Conservation (phyloP, 257 asterid genomes). For the Cordia subcordata region DNA sequence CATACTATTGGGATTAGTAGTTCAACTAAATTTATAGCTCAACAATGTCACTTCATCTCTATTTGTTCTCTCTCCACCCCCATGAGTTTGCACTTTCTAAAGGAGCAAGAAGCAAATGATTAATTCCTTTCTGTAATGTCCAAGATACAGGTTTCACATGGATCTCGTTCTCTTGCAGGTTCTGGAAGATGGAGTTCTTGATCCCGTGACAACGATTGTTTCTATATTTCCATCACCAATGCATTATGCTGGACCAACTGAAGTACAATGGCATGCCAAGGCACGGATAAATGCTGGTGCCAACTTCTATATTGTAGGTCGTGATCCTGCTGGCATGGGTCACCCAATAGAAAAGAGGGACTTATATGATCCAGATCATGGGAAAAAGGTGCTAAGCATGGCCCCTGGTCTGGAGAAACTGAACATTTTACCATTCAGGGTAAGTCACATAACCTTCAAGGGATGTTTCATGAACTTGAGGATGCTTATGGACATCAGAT, state of each 20-base stretch:
- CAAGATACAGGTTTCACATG: not conserved
- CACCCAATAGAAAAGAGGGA: slow-evolving; percentile 13
- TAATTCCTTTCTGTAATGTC: not conserved
- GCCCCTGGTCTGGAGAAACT: slow-evolving; percentile 13
- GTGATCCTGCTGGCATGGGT: slow-evolving; percentile 13
- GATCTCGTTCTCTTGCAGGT: not conserved
- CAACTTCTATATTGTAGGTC: slow-evolving; percentile 11
- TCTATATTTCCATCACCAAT: slow-evolving; percentile 15
- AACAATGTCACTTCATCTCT: too few species aligned
- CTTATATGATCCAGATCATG: slow-evolving; percentile 12
- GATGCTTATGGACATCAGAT: too few species aligned
- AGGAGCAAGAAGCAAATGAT: not conserved
- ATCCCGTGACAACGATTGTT: slow-evolving; percentile 11
- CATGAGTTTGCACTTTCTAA: not conserved
- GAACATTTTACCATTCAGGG: slow-evolving; percentile 13
- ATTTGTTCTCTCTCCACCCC: too few species aligned
- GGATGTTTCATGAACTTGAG: not conserved
- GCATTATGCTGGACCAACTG: slow-evolving; percentile 14
- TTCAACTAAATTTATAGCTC: too few species aligned
- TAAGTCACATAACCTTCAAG: not conserved
- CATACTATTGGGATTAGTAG: too few species aligned
- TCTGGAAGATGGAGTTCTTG: slow-evolving; percentile 12
- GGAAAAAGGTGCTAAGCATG: slow-evolving; percentile 13
- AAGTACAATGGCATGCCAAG: slow-evolving; percentile 14
- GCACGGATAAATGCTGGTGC: slow-evolving; percentile 13